Evolutionary conservation across 441 rosid genomes (phyloP).

Genomic region (Metrosideros polymorpha): DNA sequence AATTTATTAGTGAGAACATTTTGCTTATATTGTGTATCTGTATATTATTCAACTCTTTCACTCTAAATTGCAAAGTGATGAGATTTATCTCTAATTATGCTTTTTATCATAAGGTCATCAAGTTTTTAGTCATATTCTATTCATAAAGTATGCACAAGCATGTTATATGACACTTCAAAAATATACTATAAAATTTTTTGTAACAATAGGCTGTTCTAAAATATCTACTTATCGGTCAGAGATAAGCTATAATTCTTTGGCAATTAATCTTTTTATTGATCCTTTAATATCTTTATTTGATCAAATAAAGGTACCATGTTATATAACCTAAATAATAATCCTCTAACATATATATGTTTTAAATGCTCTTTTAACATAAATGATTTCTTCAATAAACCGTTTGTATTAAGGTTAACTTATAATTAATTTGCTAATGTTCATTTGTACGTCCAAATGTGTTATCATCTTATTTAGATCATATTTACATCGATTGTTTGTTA

Average conservation of each 20-base stretch:
- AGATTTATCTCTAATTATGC: background rate
- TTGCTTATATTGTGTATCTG: background rate
- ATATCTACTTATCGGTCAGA: background rate
- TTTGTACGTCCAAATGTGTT: background rate
- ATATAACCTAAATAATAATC: background rate
- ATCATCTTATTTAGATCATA: background rate
- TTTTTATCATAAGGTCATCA: background rate
- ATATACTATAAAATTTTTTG: background rate
- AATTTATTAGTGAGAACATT: background rate
- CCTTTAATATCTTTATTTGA: background rate
- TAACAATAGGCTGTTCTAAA: background rate
- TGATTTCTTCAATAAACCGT: background rate
- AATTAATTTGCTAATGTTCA: background rate
- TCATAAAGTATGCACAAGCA: background rate
- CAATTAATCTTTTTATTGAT: background rate
- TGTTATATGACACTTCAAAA: background rate
- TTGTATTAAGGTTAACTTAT: background rate
- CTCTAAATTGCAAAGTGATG: background rate
- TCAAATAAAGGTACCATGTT: background rate
- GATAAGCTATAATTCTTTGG: background rate
- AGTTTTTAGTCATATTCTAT: background rate
- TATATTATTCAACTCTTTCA: background rate
- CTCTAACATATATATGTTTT: background rate
- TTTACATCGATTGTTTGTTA: background rate
- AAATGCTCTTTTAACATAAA: background rate